Conservation (phyloP, 2,329 filamentous ascomycete genomes). For the Fusarium setosum region DNA sequence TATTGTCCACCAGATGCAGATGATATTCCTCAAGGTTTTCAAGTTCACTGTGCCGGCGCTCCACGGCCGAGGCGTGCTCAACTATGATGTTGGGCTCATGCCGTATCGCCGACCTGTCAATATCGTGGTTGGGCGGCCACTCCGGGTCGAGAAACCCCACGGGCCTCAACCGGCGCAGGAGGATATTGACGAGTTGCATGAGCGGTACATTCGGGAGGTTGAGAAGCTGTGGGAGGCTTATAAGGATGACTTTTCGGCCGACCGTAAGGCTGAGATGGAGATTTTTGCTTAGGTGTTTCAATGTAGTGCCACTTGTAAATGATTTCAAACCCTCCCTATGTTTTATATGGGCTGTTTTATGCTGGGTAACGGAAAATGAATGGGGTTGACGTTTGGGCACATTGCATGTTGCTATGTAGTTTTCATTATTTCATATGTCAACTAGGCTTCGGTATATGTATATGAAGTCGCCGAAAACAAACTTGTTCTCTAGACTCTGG, state of each 20-base stretch:
- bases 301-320: not conserved
- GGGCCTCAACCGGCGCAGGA: slow-evolving; percentile 72
- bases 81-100: slow-evolving; percentile 97
- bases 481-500: too few species aligned
- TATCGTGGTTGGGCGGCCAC: slow-evolving; percentile 87
- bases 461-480: too few species aligned
- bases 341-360: not conserved
- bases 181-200: slow-evolving; percentile 85
- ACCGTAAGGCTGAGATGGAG: slow-evolving; percentile 73
- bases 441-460: too few species aligned
- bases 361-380: not conserved
- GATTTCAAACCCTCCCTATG: not conserved
- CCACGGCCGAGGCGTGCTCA: slow-evolving; percentile 92
- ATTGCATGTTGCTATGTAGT: not conserved
- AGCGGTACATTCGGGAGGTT: slow-evolving; percentile 80
- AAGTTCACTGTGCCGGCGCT: slow-evolving; percentile 94
- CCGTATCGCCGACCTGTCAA: slow-evolving; percentile 90
- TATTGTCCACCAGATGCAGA: slow-evolving; percentile 81
- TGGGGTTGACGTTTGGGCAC: not conserved
- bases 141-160: slow-evolving; percentile 72
- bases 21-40: slow-evolving; percentile 84
- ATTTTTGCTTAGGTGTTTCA: slow-evolving; percentile 65
- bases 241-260: slow-evolving; percentile 78
- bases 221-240: slow-evolving; percentile 79
- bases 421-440: not conserved